Evolutionary conservation across 441 rosid genomes (phyloP).

Genomic region (Melastoma candidum): DNA sequence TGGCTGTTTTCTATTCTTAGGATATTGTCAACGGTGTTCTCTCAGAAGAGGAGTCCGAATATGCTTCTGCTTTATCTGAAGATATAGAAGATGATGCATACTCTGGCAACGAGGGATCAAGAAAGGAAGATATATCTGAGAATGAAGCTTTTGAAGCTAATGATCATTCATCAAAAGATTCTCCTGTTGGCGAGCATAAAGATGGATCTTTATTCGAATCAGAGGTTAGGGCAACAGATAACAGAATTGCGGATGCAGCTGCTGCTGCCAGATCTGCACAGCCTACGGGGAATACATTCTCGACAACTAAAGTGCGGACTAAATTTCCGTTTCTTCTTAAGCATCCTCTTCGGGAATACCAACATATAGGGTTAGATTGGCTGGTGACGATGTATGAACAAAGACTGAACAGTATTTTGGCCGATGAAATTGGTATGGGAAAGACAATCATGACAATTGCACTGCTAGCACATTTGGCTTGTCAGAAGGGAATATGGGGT

Average conservation of each 20-base stretch:
- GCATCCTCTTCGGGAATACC: constrained; percentile 97
- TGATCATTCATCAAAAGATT: constrained; percentile 16
- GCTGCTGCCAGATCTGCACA: constrained; percentile 99
- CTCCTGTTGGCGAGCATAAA: constrained; percentile 30
- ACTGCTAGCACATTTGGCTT: constrained; percentile 94
- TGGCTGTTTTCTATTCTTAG: constrained; percentile 33
- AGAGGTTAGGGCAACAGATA: constrained; percentile 39
- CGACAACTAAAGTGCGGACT: constrained; percentile 93
- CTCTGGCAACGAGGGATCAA: constrained; percentile 27
- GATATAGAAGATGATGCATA: constrained; percentile 28
- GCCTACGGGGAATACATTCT: constrained; percentile 97
- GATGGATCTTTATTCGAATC: constrained; percentile 17
- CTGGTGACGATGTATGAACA: constrained; percentile 99
- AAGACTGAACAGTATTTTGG: constrained; percentile 92
- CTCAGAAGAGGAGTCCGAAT: constrained; percentile 68
- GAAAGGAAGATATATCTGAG: constrained; percentile 26
- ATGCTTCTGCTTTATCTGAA: constrained; percentile 57
- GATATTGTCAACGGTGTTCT: constrained; percentile 41
- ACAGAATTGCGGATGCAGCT: constrained; percentile 94
- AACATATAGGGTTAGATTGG: constrained; percentile 99
- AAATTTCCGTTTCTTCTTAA: constrained; percentile 97
- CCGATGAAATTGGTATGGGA: constrained; percentile 99
- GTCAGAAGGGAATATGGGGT: constrained; percentile 99
- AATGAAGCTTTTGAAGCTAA: constrained; percentile 30
- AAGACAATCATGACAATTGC: constrained; percentile 99